These are phyloP conservation scores for Alternaria viburni DNA, from an alignment of 2,329 filamentous ascomycete genomes.

Conservation along the genomic window DNA sequence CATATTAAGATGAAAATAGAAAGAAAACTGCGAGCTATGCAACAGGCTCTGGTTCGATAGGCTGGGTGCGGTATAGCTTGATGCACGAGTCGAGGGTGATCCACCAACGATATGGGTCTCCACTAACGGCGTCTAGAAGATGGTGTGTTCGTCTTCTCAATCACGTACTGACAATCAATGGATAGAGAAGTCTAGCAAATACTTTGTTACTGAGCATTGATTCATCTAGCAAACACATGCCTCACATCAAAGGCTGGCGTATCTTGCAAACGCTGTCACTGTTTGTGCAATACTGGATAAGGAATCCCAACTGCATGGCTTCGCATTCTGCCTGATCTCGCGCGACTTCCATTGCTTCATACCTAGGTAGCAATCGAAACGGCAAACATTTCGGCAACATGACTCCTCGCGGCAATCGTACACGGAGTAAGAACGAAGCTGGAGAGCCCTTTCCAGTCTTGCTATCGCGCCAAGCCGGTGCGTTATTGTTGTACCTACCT, in stretches of 20 bases:
- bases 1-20: no score
- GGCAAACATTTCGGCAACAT: background rate
- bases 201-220: background rate
- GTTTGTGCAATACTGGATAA: background rate
- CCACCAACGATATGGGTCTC: background rate
- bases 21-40: no score
- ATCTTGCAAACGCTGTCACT: background rate
- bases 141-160: background rate
- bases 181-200: background rate
- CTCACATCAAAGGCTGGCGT: fast-evolving
- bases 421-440: background rate
- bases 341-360: background rate
- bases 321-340: background rate
- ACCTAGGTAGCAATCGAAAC: background rate
- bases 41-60: background rate
- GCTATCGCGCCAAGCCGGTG: background rate
- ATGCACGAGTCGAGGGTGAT: background rate
- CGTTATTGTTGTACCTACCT: background rate
- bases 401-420: background rate
- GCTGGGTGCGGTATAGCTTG: background rate
- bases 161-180: background rate
- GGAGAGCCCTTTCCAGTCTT: background rate
- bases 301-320: background rate
- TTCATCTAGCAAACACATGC: background rate
- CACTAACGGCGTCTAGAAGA: background rate